These are phyloP conservation scores for Leccinum imitatum DNA, from an alignment of 768 basidiomycete genomes.

Conservation along the genomic window DNA sequence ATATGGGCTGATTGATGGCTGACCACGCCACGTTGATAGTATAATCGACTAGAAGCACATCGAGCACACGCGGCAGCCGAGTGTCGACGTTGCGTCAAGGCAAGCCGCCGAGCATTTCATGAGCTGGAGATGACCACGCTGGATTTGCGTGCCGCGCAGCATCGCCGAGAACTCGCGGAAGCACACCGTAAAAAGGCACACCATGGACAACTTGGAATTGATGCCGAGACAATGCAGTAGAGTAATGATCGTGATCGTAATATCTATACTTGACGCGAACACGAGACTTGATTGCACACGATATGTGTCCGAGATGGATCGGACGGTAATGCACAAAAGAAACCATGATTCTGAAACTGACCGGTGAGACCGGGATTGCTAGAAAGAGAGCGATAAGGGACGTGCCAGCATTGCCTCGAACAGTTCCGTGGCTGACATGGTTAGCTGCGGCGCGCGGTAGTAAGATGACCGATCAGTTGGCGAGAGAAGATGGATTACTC, in stretches of 20 bases:
- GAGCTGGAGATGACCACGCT: slow-evolving; percentile 61
- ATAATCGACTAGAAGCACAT: slow-evolving; percentile 38
- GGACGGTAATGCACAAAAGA: slow-evolving; percentile 53
- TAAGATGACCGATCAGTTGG: slow-evolving; percentile 12
- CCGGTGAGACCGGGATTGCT: slow-evolving; percentile 8
- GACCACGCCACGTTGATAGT: slow-evolving; percentile 12
- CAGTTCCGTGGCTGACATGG: slow-evolving; percentile 60
- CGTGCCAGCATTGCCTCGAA: slow-evolving; percentile 74
- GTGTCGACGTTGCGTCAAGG: slow-evolving; percentile 39
- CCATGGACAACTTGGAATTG: slow-evolving; percentile 60
- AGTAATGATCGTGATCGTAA: slow-evolving; percentile 27
- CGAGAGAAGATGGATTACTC: slow-evolving; percentile 22
- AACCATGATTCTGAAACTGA: slow-evolving; percentile 45
- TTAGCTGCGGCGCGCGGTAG: slow-evolving; percentile 41
- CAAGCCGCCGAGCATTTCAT: slow-evolving; percentile 49
- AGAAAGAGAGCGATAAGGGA: slow-evolving; percentile 1
- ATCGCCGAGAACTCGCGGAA: slow-evolving; percentile 56
- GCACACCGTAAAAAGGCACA: slow-evolving; percentile 61
- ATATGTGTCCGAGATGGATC: slow-evolving; percentile 66
- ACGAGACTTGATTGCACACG: slow-evolving; percentile 65
- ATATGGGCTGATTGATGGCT: slow-evolving; percentile 4
- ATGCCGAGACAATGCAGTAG: slow-evolving; percentile 32
- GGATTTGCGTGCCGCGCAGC: slow-evolving; percentile 59
- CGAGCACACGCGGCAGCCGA: slow-evolving; percentile 41
- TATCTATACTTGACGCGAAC: slow-evolving; percentile 26